These are phyloP conservation scores for Candida rishiriensis DNA, from an alignment of 805 yeast genomes.

Conservation along the genomic window DNA sequence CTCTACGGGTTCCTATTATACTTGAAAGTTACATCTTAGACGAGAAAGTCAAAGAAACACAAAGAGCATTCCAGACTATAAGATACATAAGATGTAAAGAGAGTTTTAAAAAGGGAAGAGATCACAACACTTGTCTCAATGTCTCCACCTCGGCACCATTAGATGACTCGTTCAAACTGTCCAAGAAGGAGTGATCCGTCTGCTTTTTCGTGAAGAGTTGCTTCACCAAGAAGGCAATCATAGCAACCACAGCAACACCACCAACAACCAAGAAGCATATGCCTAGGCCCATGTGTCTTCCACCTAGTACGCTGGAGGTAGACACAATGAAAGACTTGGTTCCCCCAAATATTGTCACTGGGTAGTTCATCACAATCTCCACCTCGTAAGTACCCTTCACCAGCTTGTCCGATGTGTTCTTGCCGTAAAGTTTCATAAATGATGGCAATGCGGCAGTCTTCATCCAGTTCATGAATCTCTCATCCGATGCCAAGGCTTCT, in stretches of 20 bases:
- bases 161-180: conserved; percentile 16
- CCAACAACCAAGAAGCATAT: conserved; percentile 84
- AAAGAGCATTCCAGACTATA: too few relatives aligned
- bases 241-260: conserved; percentile 66
- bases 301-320: conserved; percentile 82
- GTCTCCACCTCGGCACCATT: conserved; percentile 5
- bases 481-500: conserved; percentile 74
- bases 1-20: too few relatives aligned
- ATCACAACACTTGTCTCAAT: conserved; percentile 17
- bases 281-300: conserved; percentile 79
- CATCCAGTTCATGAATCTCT: conserved; percentile 95
- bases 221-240: conserved; percentile 70
- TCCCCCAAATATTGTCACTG: conserved; percentile 83
- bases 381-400: conserved; percentile 66
- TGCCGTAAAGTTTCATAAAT: conserved; percentile 76
- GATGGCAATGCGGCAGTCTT: conserved; percentile 91
- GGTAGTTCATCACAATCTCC: conserved; percentile 70
- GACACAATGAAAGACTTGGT: conserved; percentile 77
- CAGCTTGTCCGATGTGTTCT: conserved; percentile 57
- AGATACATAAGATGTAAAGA: too few relatives aligned
- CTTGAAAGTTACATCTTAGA: too few relatives aligned
- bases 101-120: neutral
- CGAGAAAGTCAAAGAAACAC: neutral
- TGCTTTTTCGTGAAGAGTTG: conserved; percentile 52
- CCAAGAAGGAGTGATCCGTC: conserved; percentile 27